Evolutionary conservation across 768 basidiomycete species (phyloP), one percentile per base, ranked within the genome.

Genomic region (Naematelia encephala): DNA sequence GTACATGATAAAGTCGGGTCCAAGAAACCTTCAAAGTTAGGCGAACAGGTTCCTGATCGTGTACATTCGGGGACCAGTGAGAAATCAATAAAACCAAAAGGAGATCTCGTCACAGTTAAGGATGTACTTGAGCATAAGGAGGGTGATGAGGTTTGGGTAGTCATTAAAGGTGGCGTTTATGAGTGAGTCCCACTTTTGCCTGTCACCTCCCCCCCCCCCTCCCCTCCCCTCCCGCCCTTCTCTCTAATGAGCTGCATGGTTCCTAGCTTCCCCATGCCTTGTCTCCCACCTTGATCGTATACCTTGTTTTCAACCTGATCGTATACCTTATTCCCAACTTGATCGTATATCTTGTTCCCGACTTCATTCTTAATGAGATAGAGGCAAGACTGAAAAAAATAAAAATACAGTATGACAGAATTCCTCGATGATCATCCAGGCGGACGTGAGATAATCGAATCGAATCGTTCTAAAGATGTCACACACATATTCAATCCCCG

Each of bases 351-450:
- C 16, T 42, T 27, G 25, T 22, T 23, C 4, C 10, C 21, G 44
- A 19, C 29, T 5, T 25, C 25, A 51, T 29, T 27, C 21, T 5
- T 51, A 11, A 4, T 21, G 27, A 19, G 19, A 54, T 23, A n/a
- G 8, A 27, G 11, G 3, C 8, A 10, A 23, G 29, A 8, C 34
- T n/a, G 14, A 25, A 3, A 10, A 25, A 26, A 5, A 30, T 55
- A 21, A 47, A 27, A 11, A 1, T n/a, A 1, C 53, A 73, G 71
- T 52, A 62, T 73, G 52, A 70, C 71, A 11, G 71, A 73, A n/a
- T 73, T 59, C 29, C 43, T 73, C n/a, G 66, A 73, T 4, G 71
- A 73, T 53, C 71, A 73, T 34, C 71, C 71, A 1, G 71, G 71
- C n/a, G 71, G 71, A 45, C 57, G 49, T n/a, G 71, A 73, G 30